Evolutionary conservation across 2,329 filamentous ascomycete species (phyloP).

Genomic region (Neurospora sp.): DNA sequence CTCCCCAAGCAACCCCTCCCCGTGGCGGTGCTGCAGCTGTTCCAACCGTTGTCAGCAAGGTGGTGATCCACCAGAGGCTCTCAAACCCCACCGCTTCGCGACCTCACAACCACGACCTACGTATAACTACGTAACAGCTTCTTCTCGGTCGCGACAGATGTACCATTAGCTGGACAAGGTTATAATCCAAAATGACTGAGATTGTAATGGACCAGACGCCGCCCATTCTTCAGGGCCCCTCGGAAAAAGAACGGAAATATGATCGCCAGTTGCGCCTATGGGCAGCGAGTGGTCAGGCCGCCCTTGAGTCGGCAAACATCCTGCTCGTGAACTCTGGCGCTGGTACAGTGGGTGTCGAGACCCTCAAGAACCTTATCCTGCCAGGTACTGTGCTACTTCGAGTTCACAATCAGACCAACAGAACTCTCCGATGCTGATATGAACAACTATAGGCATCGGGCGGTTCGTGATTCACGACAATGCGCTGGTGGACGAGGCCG

Average conservation of each 20-base stretch:
- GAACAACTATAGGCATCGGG: conserved; percentile 56
- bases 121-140: background rate
- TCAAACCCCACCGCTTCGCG: background rate
- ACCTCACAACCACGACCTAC: conserved; percentile 1
- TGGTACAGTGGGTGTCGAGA: conserved; percentile 82
- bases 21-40: conserved; percentile 5
- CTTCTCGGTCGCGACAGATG: background rate
- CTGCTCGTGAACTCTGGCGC: conserved; percentile 77
- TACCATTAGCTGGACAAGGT: background rate
- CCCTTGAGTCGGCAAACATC: conserved; percentile 84
- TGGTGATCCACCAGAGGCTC: conserved; percentile 2
- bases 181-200: conserved; percentile 30
- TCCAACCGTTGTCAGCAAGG: conserved; percentile 3
- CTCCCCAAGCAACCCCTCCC: conserved; percentile 3
- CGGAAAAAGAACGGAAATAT: conserved; percentile 67
- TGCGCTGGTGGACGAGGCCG: conserved; percentile 63
- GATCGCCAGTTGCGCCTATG: conserved; percentile 91
- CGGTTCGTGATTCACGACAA: conserved; percentile 86
- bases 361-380: conserved; percentile 93
- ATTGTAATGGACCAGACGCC: conserved; percentile 34
- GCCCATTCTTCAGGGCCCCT: conserved; percentile 41
- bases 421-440: conserved; percentile 13
- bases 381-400: conserved; percentile 45
- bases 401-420: background rate
- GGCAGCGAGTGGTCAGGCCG: conserved; percentile 85